A percentile compares a stretch with the other conserved stretches of the same genome.
Evolutionary conservation across 2,329 filamentous ascomycete species (phyloP).

Genomic region (Corniculantispora saksenae): DNA sequence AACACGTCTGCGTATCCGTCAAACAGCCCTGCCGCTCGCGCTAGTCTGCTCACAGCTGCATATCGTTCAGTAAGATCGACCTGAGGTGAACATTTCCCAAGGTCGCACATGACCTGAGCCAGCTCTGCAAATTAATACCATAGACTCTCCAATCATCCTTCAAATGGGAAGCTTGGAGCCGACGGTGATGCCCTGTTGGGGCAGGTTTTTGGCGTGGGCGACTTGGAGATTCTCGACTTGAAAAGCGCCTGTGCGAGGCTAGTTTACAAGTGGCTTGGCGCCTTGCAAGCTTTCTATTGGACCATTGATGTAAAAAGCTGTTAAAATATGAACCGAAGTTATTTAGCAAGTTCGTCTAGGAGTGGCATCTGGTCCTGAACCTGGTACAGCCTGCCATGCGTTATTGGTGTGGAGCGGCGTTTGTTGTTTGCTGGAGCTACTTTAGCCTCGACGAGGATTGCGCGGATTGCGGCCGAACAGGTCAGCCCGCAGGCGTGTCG

Average conservation of each 20-base stretch:
- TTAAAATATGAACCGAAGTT: no score
- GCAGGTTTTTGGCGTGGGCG: slow-evolving; percentile 68
- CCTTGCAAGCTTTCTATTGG: slow-evolving; percentile 68
- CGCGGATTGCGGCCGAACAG: not conserved
- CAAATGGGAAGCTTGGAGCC: no score
- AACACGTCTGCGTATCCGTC: slow-evolving; percentile 1
- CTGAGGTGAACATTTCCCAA: slow-evolving; percentile 26
- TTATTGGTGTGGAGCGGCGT: no score
- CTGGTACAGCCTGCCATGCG: no score
- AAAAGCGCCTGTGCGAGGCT: slow-evolving; percentile 73
- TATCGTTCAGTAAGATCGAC: slow-evolving; percentile 41
- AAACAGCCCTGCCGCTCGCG: not conserved
- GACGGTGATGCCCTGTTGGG: no score
- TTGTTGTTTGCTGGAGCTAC: not conserved
- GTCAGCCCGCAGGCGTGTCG: not conserved
- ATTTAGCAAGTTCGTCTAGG: no score
- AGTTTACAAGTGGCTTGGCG: slow-evolving; percentile 63
- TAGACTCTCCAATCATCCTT: no score
- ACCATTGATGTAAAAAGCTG: no score
- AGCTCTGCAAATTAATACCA: no score
- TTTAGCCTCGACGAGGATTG: not conserved
- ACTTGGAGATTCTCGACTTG: slow-evolving; percentile 72
- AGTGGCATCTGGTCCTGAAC: no score
- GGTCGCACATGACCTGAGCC: slow-evolving; percentile 34
- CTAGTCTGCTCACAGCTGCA: slow-evolving; percentile 41